Conservation (phyloP, 768 basidiomycete species). For the Xerocomus brunneocitrinus region DNA sequence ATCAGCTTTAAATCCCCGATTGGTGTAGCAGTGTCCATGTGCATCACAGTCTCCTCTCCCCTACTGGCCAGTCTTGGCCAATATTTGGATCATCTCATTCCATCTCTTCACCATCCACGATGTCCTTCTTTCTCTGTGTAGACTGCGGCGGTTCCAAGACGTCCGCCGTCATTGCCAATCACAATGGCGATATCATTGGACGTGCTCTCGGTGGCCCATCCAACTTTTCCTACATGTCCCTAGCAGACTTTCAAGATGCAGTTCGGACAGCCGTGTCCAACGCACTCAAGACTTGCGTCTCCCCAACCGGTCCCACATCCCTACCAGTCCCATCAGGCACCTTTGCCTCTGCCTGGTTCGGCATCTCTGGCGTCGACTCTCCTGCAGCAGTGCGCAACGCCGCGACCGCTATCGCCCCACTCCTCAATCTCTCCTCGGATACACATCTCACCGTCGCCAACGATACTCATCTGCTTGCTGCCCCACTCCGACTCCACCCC, state of each 20-base stretch:
- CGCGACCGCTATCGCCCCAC: conserved; percentile 46
- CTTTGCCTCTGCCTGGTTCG: conserved; percentile 78
- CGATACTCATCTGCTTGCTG: conserved; percentile 81
- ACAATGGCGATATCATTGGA: conserved; percentile 55
- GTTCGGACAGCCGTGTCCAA: conserved; percentile 48
- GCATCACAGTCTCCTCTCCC: too few relatives aligned
- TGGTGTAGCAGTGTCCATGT: too few relatives aligned
- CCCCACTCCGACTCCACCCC: conserved; percentile 60
- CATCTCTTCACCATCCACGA: conserved; percentile 11
- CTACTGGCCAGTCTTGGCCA: too few relatives aligned
- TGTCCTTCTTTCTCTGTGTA: conserved; percentile 72
- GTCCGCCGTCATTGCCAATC: conserved; percentile 61
- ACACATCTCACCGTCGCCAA: conserved; percentile 62
- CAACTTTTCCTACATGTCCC: conserved; percentile 77
- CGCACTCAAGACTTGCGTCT: conserved; percentile 48
- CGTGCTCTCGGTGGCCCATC: conserved; percentile 73
- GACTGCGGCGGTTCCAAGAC: conserved; percentile 93
- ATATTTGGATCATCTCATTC: not conserved
- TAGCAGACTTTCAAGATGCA: conserved; percentile 52
- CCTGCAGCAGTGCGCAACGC: conserved; percentile 56
- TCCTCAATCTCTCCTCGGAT: conserved; percentile 56
- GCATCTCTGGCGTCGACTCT: conserved; percentile 78
- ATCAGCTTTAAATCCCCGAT: too few relatives aligned
- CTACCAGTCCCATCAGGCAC: conserved; percentile 36
- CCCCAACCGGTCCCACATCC: conserved; percentile 33